Evolutionary conservation across 441 rosid species (phyloP).

Genomic region (Macaranga tanarius): DNA sequence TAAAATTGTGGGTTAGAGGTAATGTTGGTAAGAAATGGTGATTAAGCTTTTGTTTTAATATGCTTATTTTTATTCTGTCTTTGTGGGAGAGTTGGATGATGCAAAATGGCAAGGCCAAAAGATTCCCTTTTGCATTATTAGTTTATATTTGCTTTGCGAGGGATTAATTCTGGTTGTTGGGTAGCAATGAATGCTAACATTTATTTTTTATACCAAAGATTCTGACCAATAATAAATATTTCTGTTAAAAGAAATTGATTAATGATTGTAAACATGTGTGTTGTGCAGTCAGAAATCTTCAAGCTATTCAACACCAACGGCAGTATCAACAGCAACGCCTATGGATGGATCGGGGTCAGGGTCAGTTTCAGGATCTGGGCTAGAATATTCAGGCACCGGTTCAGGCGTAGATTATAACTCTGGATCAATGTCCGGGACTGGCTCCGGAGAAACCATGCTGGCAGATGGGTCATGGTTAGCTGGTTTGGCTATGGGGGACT

Average conservation of each 20-base stretch:
- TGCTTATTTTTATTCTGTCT: background rate
- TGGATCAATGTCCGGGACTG: conserved; percentile 26
- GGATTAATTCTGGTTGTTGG: conserved; percentile 15
- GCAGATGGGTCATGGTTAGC: conserved; percentile 88
- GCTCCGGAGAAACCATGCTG: conserved; percentile 45
- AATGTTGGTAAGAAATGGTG: background rate
- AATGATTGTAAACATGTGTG: conserved; percentile 18
- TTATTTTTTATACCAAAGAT: conserved; percentile 10
- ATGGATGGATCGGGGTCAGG: conserved; percentile 33
- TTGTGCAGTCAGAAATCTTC: conserved; percentile 79
- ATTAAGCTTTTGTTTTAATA: background rate
- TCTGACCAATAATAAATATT: conserved; percentile 1
- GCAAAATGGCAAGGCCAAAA: conserved; percentile 20
- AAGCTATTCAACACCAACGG: conserved; percentile 52
- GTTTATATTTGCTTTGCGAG: background rate
- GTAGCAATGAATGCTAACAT: background rate
- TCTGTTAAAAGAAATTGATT: background rate
- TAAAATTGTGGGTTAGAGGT: no score
- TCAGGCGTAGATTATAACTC: conserved; percentile 29
- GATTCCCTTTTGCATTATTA: conserved; percentile 16
- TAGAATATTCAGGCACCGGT: conserved; percentile 35
- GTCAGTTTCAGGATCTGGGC: conserved; percentile 30
- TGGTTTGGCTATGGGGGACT: conserved; percentile 87
- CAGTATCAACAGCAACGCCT: conserved; percentile 32
- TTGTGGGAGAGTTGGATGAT: background rate